Base-by-base conservation (phyloP, 139 green algal species). In the Pleodorina starrii region DNA sequence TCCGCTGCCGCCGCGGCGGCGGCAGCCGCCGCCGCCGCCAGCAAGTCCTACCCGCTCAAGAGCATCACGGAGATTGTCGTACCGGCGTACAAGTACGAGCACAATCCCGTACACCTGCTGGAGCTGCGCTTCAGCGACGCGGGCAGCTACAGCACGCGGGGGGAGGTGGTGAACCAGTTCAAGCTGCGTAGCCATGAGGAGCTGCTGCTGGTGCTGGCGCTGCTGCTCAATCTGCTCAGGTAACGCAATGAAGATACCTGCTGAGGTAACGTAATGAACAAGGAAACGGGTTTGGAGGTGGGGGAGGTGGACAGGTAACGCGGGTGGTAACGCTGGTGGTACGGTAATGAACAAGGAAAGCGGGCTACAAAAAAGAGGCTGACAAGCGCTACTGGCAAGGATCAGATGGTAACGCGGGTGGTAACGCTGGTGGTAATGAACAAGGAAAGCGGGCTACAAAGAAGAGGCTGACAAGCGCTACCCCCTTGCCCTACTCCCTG, bases 191-290 rank as follows among this genome's bases (percentile, higher is more conserved):
- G 66, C 32, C 17, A 72, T 25, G 76, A 80, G 17, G 59, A 74
- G 46, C 40, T 80, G 60, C 44, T 68, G 76, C 86, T 86, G 74
- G 43, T 77, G 54, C n/a, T 85, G 36, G 40, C 81, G 29, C 77
- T 91, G n/a, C 6, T 48, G 35, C 6, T 84, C 36, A 63, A 36
- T 12, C 87, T 91, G 77, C 48, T 87, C 38, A 87, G 57, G 87
- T 91, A 48, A 5, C n/a, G n/a, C n/a, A n/a, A n/a, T n/a, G n/a
- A n/a, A n/a, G n/a, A n/a, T n/a, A n/a, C n/a, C n/a, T n/a, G n/a
- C n/a, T n/a, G n/a, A n/a, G n/a, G n/a, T n/a, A n/a, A n/a, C n/a
- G n/a, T n/a, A n/a, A n/a, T n/a, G n/a, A n/a, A n/a, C n/a, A n/a
- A n/a, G n/a, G n/a, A n/a, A n/a, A 14, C 35, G 38, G 91, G 89